Evolutionary conservation across 1,284 basidiomycete species (phyloP).

Genomic region (Phellinidium pouzarii): DNA sequence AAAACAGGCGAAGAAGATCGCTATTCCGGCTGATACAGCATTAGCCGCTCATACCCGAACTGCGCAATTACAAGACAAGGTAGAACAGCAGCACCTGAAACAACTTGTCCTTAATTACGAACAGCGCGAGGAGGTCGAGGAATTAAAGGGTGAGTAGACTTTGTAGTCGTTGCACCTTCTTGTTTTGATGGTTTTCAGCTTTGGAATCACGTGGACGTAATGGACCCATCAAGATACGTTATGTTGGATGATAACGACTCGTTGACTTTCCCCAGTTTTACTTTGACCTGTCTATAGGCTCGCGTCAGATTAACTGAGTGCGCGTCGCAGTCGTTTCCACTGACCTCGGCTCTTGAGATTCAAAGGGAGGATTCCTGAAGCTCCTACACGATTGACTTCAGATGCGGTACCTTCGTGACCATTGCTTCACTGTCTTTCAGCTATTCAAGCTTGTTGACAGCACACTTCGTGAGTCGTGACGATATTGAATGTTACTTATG

Average conservation of each 20-base stretch:
- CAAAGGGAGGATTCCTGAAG: background rate
- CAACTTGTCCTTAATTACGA: constrained; percentile 84
- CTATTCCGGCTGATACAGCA: constrained; percentile 80
- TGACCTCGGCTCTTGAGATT: background rate
- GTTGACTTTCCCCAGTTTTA: background rate
- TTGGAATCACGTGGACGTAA: constrained; percentile 59
- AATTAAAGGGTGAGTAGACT: constrained; percentile 52
- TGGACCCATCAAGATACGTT: constrained; percentile 65
- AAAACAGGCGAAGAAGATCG: constrained; percentile 70
- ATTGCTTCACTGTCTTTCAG: background rate
- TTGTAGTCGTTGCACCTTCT: background rate
- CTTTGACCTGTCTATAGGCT: background rate
- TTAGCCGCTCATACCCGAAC: constrained; percentile 85
- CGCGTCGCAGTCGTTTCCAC: background rate
- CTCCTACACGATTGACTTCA: background rate
- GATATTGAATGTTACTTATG: background rate
- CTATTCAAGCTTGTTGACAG: background rate
- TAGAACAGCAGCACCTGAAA: constrained; percentile 94
- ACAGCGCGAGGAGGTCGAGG: constrained; percentile 77
- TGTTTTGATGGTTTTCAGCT: constrained; percentile 34
- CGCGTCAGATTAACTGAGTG: background rate
- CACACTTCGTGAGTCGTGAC: background rate
- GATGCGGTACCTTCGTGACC: background rate
- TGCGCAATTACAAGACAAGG: constrained; percentile 86
- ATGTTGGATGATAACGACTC: constrained; percentile 42